Evolutionary conservation across 306 rosid species (phyloP).

Genomic region (Quercus robur): DNA sequence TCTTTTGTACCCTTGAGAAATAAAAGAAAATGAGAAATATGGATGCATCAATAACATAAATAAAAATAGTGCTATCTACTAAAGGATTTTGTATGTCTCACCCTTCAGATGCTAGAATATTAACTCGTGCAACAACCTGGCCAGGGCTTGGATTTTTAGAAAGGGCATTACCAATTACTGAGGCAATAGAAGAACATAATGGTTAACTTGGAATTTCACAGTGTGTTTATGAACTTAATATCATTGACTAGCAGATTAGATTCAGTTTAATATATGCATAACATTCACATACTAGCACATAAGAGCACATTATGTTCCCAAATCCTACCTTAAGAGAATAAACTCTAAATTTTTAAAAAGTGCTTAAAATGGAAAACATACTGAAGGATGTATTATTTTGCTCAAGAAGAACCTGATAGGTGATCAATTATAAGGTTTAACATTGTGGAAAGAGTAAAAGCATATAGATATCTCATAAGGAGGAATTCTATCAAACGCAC

Average conservation of each 20-base stretch:
- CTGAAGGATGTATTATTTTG: not conserved
- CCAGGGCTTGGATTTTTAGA: conserved; percentile 78
- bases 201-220: conserved; percentile 16
- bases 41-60: not conserved
- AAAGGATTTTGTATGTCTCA: conserved; percentile 39
- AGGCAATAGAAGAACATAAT: conserved; percentile 20
- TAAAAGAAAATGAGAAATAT: conserved; percentile 18
- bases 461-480: not conserved
- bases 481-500: not conserved
- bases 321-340: not conserved
- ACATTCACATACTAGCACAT: not conserved
- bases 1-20: conserved; percentile 60
- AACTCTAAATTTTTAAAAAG: not conserved
- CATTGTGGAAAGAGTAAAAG: not conserved
- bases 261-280: not conserved
- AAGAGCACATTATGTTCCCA: not conserved
- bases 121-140: conserved; percentile 90
- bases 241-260: not conserved
- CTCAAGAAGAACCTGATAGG: not conserved
- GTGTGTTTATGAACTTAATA: not conserved
- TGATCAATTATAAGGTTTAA: not conserved
- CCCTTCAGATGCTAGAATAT: conserved; percentile 84
- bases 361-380: not conserved
- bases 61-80: not conserved
- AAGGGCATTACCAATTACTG: conserved; percentile 93